Evolutionary conservation across 495 filamentous ascomycete genomes (phyloP).

Genomic region (Aspergillus cavernicola): DNA sequence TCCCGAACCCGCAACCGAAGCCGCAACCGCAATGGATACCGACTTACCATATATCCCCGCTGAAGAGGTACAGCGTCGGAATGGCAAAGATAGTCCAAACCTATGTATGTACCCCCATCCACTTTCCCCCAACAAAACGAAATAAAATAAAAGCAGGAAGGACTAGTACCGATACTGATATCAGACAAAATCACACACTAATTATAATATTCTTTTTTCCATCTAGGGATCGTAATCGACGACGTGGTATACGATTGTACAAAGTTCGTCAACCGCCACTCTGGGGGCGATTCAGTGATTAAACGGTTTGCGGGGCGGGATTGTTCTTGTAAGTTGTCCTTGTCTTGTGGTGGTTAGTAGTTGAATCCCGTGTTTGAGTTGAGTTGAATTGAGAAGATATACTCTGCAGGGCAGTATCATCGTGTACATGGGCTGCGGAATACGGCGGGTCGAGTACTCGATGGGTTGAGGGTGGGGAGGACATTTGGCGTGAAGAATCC

Average conservation of each 20-base stretch:
- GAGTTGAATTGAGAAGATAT: background rate
- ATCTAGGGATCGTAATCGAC: background rate
- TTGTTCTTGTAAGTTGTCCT: slow-evolving; percentile 1
- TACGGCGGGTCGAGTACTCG: background rate
- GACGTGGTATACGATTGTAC: slow-evolving; percentile 2
- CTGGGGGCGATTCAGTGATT: slow-evolving; percentile 1
- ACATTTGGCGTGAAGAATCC: background rate
- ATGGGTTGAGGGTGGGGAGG: background rate
- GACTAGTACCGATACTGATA: no score
- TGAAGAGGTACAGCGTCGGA: background rate
- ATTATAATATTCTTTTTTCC: background rate
- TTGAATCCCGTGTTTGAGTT: background rate
- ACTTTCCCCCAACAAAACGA: no score
- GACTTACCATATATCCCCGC: background rate
- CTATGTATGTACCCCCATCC: background rate
- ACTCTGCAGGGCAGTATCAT: slow-evolving; percentile 4
- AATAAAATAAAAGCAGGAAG: no score
- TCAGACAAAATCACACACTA: background rate
- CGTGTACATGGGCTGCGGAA: background rate
- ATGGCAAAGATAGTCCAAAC: background rate
- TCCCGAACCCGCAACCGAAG: no score
- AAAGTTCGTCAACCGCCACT: background rate
- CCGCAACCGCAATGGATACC: no score
- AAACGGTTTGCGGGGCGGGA: background rate
- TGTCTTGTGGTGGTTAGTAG: background rate